Base-by-base conservation (phyloP, 2,329 filamentous ascomycete species). In the Pseudogymnoascus pannorum region DNA sequence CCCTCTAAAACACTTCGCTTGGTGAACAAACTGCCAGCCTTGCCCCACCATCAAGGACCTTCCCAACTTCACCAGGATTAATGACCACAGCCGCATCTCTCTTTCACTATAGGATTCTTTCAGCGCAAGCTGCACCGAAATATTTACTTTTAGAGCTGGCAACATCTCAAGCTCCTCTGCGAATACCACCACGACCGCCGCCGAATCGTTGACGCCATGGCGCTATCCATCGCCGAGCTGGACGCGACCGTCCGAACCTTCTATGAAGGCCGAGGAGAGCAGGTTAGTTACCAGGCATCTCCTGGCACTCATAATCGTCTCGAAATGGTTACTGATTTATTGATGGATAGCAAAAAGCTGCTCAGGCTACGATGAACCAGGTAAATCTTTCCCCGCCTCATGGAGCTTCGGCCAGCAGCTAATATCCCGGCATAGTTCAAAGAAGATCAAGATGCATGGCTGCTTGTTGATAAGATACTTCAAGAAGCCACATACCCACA, bases 371-470 rank as follows among this genome's bases (percentile, higher is more conserved):
- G 64, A 79, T 97, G 73, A 97, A 96, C 78, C 91, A 96, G 85
- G 91, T 93, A 83, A 74, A 84, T 62, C 29, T 60, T 59, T 35
- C 59, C 40, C 42, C 60, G 59, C 48, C 26, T 31, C 9, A 7
- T 20, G 48, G 16, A 54, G 48, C 48, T 54, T 33, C 48, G 26
- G 26, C 48, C 24, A 54, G n/a, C 48, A 54, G 26, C 69, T 72
- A 59, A 72, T 60, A 57, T 58, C 48, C 54, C 33, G 51, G 38
- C 61, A 67, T 65, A 97, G 91, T 99, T 99, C 83, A 97, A 97
- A 77, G 94, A 97, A 80, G 96, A 97, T 72, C 92, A 93, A 62
- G 94, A 99, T 79, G 88, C 94, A 63, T 99, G 94, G 94, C 84
- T 97, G 67, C 85, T 97, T 74, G 94, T 97, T 71, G 94, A 97